Base-by-base conservation (phyloP, 768 basidiomycete genomes). In the Tulasnella sp. region DNA sequence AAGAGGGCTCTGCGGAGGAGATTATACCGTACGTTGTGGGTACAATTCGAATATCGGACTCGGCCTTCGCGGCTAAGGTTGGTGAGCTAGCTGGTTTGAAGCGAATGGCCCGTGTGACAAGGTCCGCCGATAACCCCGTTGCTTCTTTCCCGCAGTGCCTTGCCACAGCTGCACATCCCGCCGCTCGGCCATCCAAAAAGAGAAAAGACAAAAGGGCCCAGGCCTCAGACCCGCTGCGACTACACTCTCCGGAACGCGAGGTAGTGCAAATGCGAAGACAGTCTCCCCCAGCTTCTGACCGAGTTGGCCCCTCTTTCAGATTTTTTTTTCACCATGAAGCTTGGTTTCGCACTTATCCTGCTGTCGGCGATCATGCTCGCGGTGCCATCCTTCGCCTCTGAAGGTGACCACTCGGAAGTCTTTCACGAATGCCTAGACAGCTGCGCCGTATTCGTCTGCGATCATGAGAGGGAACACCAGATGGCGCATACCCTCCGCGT, bases 331-430 rank as follows among this genome's bases (percentile, higher is more conserved):
- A 66, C 36, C 40, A 66, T 41, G 40, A 66, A 22, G 64, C 11
- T 66, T 66, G 29, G 19, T 22, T 37, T 66, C 34, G 19, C 52
- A 29, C 16, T 34, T 14, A n/a, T 66, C 36, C 19, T 66, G 11
- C 32, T 41, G n/a, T 66, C 64, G 64, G 35, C 40, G 26, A 36
- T 36, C 36, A 26, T 37, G 11, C 64, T 37, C 29, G 64, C 64
- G 29, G 34, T 66, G 12, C 40, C 64, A n/a, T 11, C 52, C 1
- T 17, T 59, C 19, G 89, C 89, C 6, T 90, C 89, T 0, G 84
- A 86, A 17, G 90, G 90, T 34, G 90, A 92, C 78, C 80, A 85
- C 22, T 80, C 83, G n/a, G 79, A 80, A 4, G 83, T 82, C 37
- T 91, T 87, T 77, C 79, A 81, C 35, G 76, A 78, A 65, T 91